phyloP scores from a whole-genome alignment of 306 rosid species.

The Sophora flavescens region DNA sequence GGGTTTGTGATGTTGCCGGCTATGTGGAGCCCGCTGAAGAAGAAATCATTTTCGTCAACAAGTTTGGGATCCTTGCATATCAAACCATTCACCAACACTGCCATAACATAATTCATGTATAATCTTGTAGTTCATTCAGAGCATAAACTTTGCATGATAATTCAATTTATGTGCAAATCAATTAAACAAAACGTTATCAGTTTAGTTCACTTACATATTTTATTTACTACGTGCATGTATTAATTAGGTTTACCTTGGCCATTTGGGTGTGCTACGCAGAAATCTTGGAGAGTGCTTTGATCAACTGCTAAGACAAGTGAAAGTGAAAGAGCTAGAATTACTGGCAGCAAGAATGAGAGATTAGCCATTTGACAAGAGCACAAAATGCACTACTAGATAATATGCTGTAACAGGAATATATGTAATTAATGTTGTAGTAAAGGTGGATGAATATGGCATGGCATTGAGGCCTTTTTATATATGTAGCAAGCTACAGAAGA shows the following conservation, averaged over 20 bases:
- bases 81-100: constrained; percentile 16
- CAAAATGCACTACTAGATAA: no score
- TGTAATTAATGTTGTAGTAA: background rate
- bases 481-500: background rate
- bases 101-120: constrained; percentile 8
- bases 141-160: no score
- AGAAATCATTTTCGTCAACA: constrained; percentile 46
- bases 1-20: constrained; percentile 53
- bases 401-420: background rate
- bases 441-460: background rate
- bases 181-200: background rate
- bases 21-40: constrained; percentile 45
- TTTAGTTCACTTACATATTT: background rate
- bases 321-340: no score
- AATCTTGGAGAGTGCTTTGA: no score
- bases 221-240: no score
- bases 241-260: constrained; percentile 47
- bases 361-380: constrained; percentile 49
- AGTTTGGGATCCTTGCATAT: constrained; percentile 54
- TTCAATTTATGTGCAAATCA: background rate
- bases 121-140: no score
- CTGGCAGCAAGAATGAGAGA: background rate
- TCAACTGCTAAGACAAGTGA: no score
- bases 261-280: background rate
- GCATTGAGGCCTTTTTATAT: constrained; percentile 41